A percentile compares a stretch with the other conserved stretches of the same genome.
Evolutionary conservation across 148 eudicot genomes (phyloP).

Genomic region (Pouteria glomerata): DNA sequence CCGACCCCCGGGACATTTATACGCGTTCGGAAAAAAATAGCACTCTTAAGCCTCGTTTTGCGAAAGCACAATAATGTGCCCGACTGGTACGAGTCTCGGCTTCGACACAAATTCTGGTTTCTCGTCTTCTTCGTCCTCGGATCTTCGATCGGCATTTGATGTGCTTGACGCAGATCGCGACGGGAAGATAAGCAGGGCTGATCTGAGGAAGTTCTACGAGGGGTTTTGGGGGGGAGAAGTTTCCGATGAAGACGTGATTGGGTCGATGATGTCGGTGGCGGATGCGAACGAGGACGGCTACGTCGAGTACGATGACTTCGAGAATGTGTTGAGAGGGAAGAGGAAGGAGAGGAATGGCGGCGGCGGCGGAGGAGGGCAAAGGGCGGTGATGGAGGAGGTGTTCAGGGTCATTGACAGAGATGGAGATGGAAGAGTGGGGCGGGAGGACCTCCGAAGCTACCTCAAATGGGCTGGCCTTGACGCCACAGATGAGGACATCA

Average conservation of each 20-base stretch:
- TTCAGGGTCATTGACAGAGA: conserved; percentile 77
- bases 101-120: too few relatives aligned
- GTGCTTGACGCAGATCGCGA: conserved; percentile 70
- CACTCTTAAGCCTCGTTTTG: too few relatives aligned
- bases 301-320: conserved; percentile 67
- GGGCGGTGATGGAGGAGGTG: conserved; percentile 56
- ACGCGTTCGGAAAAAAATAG: too few relatives aligned
- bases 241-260: conserved; percentile 47
- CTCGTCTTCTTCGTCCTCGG: too few relatives aligned
- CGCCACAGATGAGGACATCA: conserved; percentile 68
- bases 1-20: too few relatives aligned
- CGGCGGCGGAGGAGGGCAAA: neutral
- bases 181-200: conserved; percentile 65
- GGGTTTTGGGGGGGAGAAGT: conserved; percentile 9
- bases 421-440: conserved; percentile 73
- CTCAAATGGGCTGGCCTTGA: conserved; percentile 42
- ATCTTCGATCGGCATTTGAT: conserved; percentile 57
- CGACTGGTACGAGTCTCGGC: too few relatives aligned
- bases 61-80: conserved; percentile 47
- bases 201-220: conserved; percentile 54
- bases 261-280: conserved; percentile 65
- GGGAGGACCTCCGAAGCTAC: conserved; percentile 51
- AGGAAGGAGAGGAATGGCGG: too few relatives aligned
- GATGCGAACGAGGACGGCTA: conserved; percentile 62
- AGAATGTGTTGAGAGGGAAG: conserved; percentile 26